Conservation (phyloP, 108 stramenopile species). For the Thalassiosira profunda region DNA sequence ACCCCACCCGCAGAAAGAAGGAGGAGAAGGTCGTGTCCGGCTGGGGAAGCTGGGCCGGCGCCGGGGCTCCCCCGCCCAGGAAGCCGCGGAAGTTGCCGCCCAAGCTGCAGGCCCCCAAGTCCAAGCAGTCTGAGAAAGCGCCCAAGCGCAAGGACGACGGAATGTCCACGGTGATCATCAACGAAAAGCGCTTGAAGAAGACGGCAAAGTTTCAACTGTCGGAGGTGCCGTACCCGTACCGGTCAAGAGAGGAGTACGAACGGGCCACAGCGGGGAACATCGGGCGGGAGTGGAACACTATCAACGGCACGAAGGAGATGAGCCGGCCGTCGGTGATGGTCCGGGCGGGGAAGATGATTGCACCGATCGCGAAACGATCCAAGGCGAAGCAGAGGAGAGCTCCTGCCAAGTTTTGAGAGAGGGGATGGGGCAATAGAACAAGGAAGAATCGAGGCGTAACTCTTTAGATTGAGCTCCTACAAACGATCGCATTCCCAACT, state of each 20-base stretch:
- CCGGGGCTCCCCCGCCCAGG: conserved; percentile 75
- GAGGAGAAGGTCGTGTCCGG: conserved; percentile 65
- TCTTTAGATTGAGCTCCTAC: too few relatives aligned
- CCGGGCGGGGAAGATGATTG: conserved; percentile 92
- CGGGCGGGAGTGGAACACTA: conserved; percentile 97
- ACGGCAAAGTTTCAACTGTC: conserved; percentile 86
- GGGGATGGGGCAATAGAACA: too few relatives aligned
- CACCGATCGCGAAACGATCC: conserved; percentile 87
- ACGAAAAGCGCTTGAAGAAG: conserved; percentile 94
- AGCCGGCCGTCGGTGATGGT: conserved; percentile 92
- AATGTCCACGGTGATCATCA: conserved; percentile 91
- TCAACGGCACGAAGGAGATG: conserved; percentile 80
- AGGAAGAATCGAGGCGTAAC: too few relatives aligned
- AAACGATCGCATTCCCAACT: conserved; percentile 80
- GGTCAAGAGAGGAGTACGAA: conserved; percentile 96
- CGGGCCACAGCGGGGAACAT: conserved; percentile 91
- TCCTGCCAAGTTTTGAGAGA: conserved; percentile 80
- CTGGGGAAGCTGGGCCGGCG: conserved; percentile 94
- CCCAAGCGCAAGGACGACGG: conserved; percentile 79
- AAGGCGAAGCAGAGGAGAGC: conserved; percentile 56
- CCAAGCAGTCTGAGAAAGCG: conserved; percentile 48
- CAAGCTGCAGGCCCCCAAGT: conserved; percentile 59
- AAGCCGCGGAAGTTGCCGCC: conserved; percentile 68
- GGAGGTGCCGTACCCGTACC: conserved; percentile 97
- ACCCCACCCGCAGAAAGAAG: conserved; percentile 70